phyloP scores from a whole-genome alignment of 2,329 filamentous ascomycete genomes.

The Dichotomopilus funicola region DNA sequence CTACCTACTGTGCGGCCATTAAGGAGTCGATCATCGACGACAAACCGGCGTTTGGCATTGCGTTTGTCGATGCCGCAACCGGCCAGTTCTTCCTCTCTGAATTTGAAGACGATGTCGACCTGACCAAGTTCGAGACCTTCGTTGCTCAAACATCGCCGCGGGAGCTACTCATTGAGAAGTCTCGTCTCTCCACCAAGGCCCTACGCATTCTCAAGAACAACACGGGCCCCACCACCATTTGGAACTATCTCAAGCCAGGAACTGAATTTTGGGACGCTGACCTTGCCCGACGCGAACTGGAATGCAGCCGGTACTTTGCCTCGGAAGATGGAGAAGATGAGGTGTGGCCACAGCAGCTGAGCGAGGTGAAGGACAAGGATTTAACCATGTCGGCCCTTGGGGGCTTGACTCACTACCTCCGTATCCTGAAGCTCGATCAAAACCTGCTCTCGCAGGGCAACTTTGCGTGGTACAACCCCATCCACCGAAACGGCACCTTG shows the following conservation, averaged over 20 bases:
- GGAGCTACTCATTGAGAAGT: constrained; percentile 85
- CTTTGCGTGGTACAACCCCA: constrained; percentile 87
- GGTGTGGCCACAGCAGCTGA: constrained; percentile 68
- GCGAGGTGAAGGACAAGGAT: constrained; percentile 69
- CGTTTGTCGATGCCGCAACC: constrained; percentile 92
- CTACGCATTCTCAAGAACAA: constrained; percentile 94
- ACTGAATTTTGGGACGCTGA: constrained; percentile 91
- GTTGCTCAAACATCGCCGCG: constrained; percentile 86
- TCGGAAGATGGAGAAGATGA: constrained; percentile 50
- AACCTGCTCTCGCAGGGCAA: constrained; percentile 84
- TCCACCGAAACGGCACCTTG: constrained; percentile 80
- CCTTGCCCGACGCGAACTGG: constrained; percentile 72
- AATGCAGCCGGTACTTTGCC: constrained; percentile 71
- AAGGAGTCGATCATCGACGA: constrained; percentile 73
- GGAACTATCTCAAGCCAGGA: constrained; percentile 83
- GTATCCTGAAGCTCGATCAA: constrained; percentile 79
- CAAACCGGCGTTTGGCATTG: constrained; percentile 78
- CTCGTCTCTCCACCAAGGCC: constrained; percentile 76
- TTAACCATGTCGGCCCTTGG: constrained; percentile 86
- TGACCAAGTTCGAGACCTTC: constrained; percentile 96
- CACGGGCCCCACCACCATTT: constrained; percentile 84
- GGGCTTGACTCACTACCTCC: constrained; percentile 79
- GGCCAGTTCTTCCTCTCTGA: constrained; percentile 92
- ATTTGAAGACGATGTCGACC: constrained; percentile 83
- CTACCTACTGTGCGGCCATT: constrained; percentile 91